Percentiles rank a stretch among this genome's conserved stretches.
phyloP scores from a whole-genome alignment of 176 grass and related monocot genomes.

The Cenchrus americanus region DNA sequence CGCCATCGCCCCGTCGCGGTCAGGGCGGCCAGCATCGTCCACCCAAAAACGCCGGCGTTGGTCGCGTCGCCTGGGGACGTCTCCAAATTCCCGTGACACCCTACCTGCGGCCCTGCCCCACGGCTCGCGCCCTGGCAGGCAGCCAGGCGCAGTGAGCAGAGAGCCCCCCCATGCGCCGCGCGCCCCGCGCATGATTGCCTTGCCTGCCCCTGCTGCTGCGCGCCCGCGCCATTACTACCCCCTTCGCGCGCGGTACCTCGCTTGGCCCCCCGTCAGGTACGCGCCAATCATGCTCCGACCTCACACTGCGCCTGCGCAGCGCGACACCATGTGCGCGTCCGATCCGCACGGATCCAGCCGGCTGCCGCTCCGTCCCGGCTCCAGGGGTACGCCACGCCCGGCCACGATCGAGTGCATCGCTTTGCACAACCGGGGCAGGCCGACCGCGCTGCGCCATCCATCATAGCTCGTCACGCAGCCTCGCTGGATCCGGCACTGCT shows the following conservation, averaged over 20 bases:
- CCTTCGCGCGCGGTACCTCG: not conserved
- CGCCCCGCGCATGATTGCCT: too few species aligned
- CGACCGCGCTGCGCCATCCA: not conserved
- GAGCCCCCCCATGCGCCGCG: too few species aligned
- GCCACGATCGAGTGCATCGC: not conserved
- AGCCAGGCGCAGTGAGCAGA: too few species aligned
- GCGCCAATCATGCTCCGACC: not conserved
- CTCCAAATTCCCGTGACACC: too few species aligned
- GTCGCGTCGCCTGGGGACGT: too few species aligned
- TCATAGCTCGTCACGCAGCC: not conserved
- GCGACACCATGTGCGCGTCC: constrained; percentile 5
- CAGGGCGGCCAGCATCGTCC: too few species aligned
- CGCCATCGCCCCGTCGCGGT: too few species aligned
- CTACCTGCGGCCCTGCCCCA: too few species aligned
- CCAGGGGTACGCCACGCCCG: not conserved
- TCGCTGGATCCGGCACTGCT: not conserved
- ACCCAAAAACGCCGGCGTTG: too few species aligned
- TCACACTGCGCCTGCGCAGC: not conserved
- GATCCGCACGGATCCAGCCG: constrained; percentile 11
- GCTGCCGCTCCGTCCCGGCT: too few species aligned
- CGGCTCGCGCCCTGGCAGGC: too few species aligned
- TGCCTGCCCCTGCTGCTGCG: not conserved
- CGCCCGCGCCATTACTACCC: not conserved
- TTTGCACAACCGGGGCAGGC: not conserved
- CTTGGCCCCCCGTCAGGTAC: not conserved